A percentile compares a stretch with the other conserved stretches of the same genome.
These are phyloP conservation scores for Avena sativa DNA, from an alignment of 176 grass and related monocot species.

Conservation along the genomic window DNA sequence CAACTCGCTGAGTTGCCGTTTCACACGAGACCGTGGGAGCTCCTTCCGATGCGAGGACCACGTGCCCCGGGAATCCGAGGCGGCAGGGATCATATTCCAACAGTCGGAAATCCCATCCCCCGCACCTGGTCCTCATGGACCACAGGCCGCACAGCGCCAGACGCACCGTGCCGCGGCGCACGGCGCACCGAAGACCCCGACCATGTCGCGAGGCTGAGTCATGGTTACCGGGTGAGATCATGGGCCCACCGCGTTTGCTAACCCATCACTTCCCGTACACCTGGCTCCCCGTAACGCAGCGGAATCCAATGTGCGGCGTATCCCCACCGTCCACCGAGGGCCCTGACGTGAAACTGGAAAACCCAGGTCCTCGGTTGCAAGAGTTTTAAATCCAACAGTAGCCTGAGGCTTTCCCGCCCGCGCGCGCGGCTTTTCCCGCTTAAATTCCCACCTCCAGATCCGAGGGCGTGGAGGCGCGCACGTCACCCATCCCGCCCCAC, in stretches of 20 bases:
- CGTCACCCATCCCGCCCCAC: slow-evolving; percentile 16
- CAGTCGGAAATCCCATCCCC: neutral
- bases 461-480: slow-evolving; percentile 10
- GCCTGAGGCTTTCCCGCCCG: slow-evolving; percentile 35
- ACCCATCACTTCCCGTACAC: slow-evolving; percentile 55
- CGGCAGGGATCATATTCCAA: slow-evolving; percentile 52
- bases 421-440: slow-evolving; percentile 44
- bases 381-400: slow-evolving; percentile 41
- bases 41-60: slow-evolving; percentile 38
- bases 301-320: slow-evolving; percentile 46
- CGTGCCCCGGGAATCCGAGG: slow-evolving; percentile 48
- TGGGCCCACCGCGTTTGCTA: slow-evolving; percentile 37
- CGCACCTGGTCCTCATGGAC: slow-evolving; percentile 24
- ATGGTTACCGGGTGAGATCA: neutral
- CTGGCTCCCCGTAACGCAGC: slow-evolving; percentile 51
- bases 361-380: fast-evolving
- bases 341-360: fast-evolving
- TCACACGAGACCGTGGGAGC: slow-evolving; percentile 41
- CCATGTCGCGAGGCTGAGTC: slow-evolving; percentile 15
- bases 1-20: slow-evolving; percentile 32
- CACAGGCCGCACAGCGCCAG: neutral
- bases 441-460: neutral
- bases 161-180: neutral
- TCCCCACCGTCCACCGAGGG: neutral
- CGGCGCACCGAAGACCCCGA: slow-evolving; percentile 24